Conservation (phyloP, 2,329 filamentous ascomycete species). For the Monosporascus sp. region DNA sequence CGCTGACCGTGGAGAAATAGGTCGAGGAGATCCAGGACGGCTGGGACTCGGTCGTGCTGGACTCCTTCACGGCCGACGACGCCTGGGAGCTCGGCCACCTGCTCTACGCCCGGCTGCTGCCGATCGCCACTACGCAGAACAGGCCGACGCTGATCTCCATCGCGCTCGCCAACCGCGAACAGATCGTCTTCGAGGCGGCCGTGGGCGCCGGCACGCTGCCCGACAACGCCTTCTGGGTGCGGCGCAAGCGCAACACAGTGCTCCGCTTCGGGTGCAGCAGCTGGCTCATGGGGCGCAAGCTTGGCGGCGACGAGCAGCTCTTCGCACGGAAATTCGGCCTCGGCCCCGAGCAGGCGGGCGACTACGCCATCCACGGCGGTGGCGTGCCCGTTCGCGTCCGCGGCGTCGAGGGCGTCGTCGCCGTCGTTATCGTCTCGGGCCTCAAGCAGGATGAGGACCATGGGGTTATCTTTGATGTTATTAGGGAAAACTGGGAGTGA, state of each 20-base stretch:
- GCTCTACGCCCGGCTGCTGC: conserved; percentile 57
- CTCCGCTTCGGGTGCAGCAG: conserved; percentile 65
- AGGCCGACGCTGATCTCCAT: conserved; percentile 60
- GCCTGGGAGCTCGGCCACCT: conserved; percentile 62
- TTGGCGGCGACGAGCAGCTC: conserved; percentile 54
- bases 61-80: conserved; percentile 57
- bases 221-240: conserved; percentile 68
- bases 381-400: conserved; percentile 66
- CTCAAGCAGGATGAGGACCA: conserved; percentile 75
- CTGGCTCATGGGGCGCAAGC: conserved; percentile 68
- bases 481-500: conserved; percentile 46
- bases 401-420: conserved; percentile 71
- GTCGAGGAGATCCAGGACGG: conserved; percentile 25
- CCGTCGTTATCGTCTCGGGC: conserved; percentile 70
- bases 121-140: conserved; percentile 30
- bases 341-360: conserved; percentile 46
- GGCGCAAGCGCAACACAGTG: conserved; percentile 66
- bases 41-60: conserved; percentile 39
- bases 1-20: conserved; percentile 9
- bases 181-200: conserved; percentile 65
- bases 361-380: conserved; percentile 75
- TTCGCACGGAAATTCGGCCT: conserved; percentile 65
- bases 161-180: conserved; percentile 50
- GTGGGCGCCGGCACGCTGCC: conserved; percentile 62
- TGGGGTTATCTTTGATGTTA: conserved; percentile 65